These are phyloP conservation scores for Phoenix roebelenii DNA, from an alignment of 176 grass and related monocot genomes.

Conservation along the genomic window DNA sequence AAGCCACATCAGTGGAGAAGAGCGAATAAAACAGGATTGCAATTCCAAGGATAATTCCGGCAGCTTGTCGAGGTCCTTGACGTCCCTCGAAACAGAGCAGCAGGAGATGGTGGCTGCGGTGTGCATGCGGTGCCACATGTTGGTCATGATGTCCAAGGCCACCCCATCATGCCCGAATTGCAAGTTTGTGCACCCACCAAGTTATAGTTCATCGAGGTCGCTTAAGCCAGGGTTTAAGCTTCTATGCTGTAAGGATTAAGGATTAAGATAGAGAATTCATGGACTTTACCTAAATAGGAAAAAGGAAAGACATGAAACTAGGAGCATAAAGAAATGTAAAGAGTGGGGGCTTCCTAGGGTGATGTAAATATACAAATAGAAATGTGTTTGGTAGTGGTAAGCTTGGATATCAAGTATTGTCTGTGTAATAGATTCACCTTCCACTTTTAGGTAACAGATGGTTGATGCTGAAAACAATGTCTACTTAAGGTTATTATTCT, in stretches of 20 bases:
- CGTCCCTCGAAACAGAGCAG: not conserved
- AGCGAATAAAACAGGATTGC: not conserved
- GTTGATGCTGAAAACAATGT: too few species aligned
- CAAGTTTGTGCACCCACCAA: slow-evolving; percentile 67
- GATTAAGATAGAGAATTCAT: not conserved
- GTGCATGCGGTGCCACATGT: slow-evolving; percentile 80
- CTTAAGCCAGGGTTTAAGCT: slow-evolving; percentile 52
- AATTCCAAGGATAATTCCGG: not conserved
- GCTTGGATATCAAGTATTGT: too few species aligned
- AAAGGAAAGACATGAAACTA: too few species aligned
- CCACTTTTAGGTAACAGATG: too few species aligned
- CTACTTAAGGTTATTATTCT: too few species aligned
- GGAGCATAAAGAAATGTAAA: too few species aligned
- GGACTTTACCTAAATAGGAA: too few species aligned
- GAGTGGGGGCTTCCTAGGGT: too few species aligned
- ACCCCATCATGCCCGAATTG: slow-evolving; percentile 83
- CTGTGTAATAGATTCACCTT: too few species aligned
- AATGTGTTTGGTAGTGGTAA: too few species aligned
- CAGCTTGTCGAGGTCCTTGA: not conserved
- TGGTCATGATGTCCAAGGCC: slow-evolving; percentile 77
- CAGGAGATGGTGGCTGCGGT: slow-evolving; percentile 78
- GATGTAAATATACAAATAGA: too few species aligned
- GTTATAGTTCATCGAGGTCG: slow-evolving; percentile 7
- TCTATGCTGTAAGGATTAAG: slow-evolving; percentile 65
- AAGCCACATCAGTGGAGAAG: not conserved